These are phyloP conservation scores for Eimeria necatrix DNA, from an alignment of 169 alveolate species.

Conservation along the genomic window DNA sequence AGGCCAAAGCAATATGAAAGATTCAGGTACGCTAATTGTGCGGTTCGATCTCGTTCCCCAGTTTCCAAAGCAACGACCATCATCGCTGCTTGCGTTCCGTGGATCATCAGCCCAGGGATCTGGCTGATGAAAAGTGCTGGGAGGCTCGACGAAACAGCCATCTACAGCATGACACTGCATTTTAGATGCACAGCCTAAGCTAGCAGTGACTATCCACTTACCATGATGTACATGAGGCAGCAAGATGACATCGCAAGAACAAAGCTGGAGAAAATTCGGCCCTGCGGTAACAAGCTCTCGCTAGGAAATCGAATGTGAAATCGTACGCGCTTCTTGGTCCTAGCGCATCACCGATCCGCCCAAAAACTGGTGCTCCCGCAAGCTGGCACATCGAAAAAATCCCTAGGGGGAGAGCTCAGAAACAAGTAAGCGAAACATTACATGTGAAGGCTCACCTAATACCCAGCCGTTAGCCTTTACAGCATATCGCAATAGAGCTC, in stretches of 20 bases:
- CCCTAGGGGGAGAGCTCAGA: conserved; percentile 8
- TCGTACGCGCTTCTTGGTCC: conserved; percentile 79
- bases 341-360: conserved; percentile 71
- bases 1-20: conserved; percentile 76
- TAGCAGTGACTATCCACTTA: background rate
- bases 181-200: background rate
- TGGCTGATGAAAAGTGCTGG: conserved; percentile 72
- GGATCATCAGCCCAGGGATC: conserved; percentile 73
- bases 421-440: background rate
- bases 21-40: conserved; percentile 73
- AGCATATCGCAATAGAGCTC: background rate
- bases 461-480: conserved; percentile 76
- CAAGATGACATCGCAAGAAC: conserved; percentile 77
- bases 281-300: background rate
- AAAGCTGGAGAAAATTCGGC: conserved; percentile 11
- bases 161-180: background rate
- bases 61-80: conserved; percentile 72
- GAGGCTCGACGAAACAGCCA: conserved; percentile 75
- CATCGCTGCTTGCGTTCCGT: conserved; percentile 78
- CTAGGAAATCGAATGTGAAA: too few relatives aligned
- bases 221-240: conserved; percentile 69
- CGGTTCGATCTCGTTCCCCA: conserved; percentile 51
- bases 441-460: conserved; percentile 46
- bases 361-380: conserved; percentile 75
- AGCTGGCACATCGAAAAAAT: conserved; percentile 71